These are phyloP conservation scores for Physaria fendleri DNA, from an alignment of 345 rosid genomes.

Conservation along the genomic window DNA sequence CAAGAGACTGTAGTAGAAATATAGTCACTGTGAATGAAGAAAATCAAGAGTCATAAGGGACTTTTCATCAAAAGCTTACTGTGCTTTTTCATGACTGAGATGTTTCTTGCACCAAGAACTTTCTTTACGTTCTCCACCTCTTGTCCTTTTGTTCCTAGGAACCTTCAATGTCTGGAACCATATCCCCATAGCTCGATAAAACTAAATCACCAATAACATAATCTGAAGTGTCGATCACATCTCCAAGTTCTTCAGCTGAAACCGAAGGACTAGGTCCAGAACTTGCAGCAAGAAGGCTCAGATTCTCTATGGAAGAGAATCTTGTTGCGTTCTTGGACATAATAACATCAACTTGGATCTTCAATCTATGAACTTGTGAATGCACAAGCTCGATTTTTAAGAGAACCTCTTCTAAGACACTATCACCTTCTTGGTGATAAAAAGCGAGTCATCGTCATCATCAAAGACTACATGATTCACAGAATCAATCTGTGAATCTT, in stretches of 20 bases:
- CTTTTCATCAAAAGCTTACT: constrained; percentile 3
- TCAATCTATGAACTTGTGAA: constrained; percentile 58
- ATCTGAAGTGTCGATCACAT: constrained; percentile 41
- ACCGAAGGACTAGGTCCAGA: constrained; percentile 77
- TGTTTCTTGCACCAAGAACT: constrained; percentile 72
- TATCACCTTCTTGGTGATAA: constrained; percentile 44
- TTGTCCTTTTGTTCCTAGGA: constrained; percentile 77
- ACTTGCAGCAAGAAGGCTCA: constrained; percentile 84
- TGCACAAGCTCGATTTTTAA: constrained; percentile 59
- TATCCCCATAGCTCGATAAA: constrained; percentile 58
- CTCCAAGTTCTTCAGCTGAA: constrained; percentile 59
- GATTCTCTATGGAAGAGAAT: constrained; percentile 83
- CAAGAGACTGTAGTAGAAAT: background rate
- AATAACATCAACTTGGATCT: constrained; percentile 49
- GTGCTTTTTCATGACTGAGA: constrained; percentile 19
- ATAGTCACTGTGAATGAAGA: background rate
- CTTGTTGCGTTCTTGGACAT: constrained; percentile 65
- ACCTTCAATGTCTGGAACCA: constrained; percentile 89
- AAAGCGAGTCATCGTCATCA: constrained; percentile 32
- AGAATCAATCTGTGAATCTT: constrained; percentile 37
- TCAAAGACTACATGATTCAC: constrained; percentile 31
- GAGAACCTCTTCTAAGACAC: constrained; percentile 55
- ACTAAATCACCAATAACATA: constrained; percentile 54
- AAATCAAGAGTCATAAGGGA: background rate
- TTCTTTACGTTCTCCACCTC: constrained; percentile 73